Evolutionary conservation across 768 basidiomycete genomes (phyloP).

Genomic region (Amanita rubescens): DNA sequence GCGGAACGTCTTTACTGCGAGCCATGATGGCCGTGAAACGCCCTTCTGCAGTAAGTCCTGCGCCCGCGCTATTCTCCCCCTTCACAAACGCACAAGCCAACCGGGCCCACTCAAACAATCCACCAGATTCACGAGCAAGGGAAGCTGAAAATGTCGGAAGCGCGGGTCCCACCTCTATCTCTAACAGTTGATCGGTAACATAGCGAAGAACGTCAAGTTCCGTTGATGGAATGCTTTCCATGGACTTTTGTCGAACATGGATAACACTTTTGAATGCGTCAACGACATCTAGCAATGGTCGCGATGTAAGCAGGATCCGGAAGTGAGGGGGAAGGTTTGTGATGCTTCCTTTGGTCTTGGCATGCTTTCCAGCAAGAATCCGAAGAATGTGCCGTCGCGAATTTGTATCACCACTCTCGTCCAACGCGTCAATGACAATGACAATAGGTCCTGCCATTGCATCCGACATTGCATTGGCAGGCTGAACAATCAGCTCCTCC

Average conservation of each 20-base stretch:
- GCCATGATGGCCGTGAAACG: neutral
- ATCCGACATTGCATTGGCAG: neutral
- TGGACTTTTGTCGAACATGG: conserved; percentile 6
- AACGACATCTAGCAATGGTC: conserved; percentile 18
- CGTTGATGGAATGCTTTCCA: conserved; percentile 9
- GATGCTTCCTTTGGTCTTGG: neutral
- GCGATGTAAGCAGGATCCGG: conserved; percentile 22
- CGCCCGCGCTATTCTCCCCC: conserved; percentile 3
- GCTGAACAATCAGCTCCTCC: neutral
- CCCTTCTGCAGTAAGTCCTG: neutral
- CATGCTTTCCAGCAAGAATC: neutral
- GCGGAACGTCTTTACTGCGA: neutral
- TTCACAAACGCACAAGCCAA: conserved; percentile 20
- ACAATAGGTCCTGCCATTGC: neutral
- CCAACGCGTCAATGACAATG: too few relatives aligned
- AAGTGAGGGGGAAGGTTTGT: conserved; percentile 18
- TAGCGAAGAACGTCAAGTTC: conserved; percentile 7
- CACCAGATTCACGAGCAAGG: conserved; percentile 18
- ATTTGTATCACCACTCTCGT: too few relatives aligned
- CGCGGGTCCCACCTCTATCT: neutral
- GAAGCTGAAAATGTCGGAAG: conserved; percentile 10
- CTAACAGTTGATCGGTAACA: neutral
- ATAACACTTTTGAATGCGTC: neutral
- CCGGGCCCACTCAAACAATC: conserved; percentile 26
- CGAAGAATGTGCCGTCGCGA: neutral